A percentile compares a stretch with the other conserved stretches of the same genome.
Evolutionary conservation across 768 basidiomycete species (phyloP).

Genomic region (Termitomyces sp.): DNA sequence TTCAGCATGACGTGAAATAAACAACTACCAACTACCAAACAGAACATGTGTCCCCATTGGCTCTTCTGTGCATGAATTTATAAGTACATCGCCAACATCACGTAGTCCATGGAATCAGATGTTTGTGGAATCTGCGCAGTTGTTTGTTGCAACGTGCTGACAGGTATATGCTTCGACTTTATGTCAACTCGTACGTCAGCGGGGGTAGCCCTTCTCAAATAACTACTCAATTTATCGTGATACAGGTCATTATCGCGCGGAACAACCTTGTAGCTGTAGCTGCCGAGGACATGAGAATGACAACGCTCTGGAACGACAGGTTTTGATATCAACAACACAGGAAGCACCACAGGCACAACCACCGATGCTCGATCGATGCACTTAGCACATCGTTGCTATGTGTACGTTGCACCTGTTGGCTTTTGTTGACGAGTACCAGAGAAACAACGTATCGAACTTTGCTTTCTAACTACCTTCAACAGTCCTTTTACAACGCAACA

Average conservation of each 20-base stretch:
- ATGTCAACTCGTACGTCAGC: conserved; percentile 26
- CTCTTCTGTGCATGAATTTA: too few species aligned
- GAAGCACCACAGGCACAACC: conserved; percentile 21
- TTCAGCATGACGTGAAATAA: conserved; percentile 6
- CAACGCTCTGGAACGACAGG: conserved; percentile 20
- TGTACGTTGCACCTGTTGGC: background rate
- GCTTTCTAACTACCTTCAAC: background rate
- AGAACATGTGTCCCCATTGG: background rate
- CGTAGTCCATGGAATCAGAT: conserved; percentile 21
- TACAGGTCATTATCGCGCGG: conserved; percentile 31
- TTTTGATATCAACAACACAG: conserved; percentile 20
- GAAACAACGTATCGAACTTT: background rate
- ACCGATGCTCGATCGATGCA: conserved; percentile 16
- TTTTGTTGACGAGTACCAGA: background rate
- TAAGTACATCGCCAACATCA: too few species aligned
- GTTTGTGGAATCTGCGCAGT: conserved; percentile 21
- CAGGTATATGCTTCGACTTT: conserved; percentile 34
- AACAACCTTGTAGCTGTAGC: conserved; percentile 21
- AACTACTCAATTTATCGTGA: background rate
- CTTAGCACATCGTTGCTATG: background rate
- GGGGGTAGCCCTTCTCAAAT: background rate
- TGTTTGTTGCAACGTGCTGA: conserved; percentile 28
- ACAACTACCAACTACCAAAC: background rate
- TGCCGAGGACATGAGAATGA: conserved; percentile 8
- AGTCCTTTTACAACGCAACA: background rate